phyloP scores from a whole-genome alignment of 192 early-diverging fungal genomes.

The Radiomyces spectabilis region DNA sequence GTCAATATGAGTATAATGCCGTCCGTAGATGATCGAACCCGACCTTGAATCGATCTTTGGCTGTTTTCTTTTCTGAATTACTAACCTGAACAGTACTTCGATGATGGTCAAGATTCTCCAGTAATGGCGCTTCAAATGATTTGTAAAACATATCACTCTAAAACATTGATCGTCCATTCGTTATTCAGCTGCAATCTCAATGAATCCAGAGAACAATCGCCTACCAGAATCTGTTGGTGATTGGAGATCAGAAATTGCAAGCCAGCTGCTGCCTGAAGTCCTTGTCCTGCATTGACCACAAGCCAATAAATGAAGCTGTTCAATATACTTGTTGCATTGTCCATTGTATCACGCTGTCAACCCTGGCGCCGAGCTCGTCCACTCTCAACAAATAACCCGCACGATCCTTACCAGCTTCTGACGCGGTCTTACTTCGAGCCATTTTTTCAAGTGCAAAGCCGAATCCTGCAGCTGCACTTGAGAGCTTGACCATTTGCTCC shows the following conservation, averaged over 20 bases:
- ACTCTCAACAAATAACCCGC: too few species aligned
- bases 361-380: not conserved
- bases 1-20: not conserved
- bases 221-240: constrained; percentile 46
- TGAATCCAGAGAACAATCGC: not conserved
- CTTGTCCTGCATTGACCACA: constrained; percentile 25
- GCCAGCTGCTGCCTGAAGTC: constrained; percentile 40
- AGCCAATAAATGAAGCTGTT: not conserved
- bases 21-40: not conserved
- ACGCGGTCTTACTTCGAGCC: constrained; percentile 34
- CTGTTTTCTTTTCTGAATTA: not conserved
- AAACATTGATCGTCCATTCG: too few species aligned
- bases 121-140: constrained; percentile 38
- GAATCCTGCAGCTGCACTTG: constrained; percentile 39
- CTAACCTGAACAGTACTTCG: constrained; percentile 26
- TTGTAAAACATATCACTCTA: constrained; percentile 38
- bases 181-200: not conserved
- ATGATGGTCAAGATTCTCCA: constrained; percentile 37
- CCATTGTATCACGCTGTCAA: too few species aligned
- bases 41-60: not conserved
- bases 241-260: constrained; percentile 45
- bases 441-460: constrained; percentile 38
- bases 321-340: too few species aligned
- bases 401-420: constrained; percentile 26
- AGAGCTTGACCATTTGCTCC: constrained; percentile 33